Evolutionary conservation across 441 rosid species (phyloP).

Genomic region (Jatropha multifida): DNA sequence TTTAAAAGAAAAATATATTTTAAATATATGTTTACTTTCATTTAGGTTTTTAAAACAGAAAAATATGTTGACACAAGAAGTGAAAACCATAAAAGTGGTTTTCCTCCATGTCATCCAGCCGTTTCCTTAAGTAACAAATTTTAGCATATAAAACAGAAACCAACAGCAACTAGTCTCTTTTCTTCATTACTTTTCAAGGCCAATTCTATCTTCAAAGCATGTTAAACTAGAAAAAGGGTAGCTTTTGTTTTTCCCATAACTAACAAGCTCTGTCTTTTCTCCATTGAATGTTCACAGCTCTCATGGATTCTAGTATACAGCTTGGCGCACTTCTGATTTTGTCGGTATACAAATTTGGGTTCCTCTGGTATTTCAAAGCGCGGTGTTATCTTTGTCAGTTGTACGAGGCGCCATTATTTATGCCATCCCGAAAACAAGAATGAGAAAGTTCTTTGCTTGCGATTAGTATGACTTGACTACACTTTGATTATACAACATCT

Average conservation of each 20-base stretch:
- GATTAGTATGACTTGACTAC: constrained; percentile 21
- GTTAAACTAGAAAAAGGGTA: neutral
- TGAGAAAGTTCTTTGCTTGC: constrained; percentile 22
- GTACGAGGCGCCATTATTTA: constrained; percentile 26
- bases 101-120: neutral
- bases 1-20: too few species aligned
- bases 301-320: constrained; percentile 95
- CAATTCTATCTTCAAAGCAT: neutral
- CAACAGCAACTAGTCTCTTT: neutral
- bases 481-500: constrained; percentile 28
- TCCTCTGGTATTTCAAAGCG: constrained; percentile 1
- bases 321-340: constrained; percentile 74
- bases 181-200: neutral
- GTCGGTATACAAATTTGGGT: constrained; percentile 13
- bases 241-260: constrained; percentile 13
- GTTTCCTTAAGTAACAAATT: too few species aligned
- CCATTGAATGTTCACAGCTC: constrained; percentile 49
- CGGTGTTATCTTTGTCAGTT: constrained; percentile 14
- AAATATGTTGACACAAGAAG: too few species aligned
- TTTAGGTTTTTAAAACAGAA: too few species aligned
- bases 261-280: constrained; percentile 14
- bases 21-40: too few species aligned
- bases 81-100: neutral
- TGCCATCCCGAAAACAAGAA: constrained; percentile 23
- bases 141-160: too few species aligned